phyloP scores from a whole-genome alignment of 345 rosid species.

The Citrus inodora region DNA sequence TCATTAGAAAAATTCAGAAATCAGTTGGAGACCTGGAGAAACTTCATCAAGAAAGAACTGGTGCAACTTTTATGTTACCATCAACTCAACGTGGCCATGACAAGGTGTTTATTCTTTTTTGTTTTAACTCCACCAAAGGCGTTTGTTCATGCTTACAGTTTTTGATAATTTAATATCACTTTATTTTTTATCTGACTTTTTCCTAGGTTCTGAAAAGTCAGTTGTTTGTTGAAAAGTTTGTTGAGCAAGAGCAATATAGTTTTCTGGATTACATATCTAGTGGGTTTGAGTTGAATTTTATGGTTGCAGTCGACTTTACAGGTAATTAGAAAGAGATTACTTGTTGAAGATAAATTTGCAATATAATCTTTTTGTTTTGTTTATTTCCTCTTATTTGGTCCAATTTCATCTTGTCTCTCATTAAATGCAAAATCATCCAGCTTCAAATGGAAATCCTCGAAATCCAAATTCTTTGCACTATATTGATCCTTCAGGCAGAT shows the following conservation, averaged over 20 bases:
- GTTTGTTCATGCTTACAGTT: constrained; percentile 1
- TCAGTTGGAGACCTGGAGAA: constrained; percentile 63
- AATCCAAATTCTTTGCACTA: constrained; percentile 72
- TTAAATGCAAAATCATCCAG: constrained; percentile 30
- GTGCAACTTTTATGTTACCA: constrained; percentile 46
- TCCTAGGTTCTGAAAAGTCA: constrained; percentile 63
- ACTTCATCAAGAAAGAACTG: constrained; percentile 45
- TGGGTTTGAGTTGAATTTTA: constrained; percentile 80
- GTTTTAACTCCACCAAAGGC: constrained; percentile 36
- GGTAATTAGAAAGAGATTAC: constrained; percentile 33
- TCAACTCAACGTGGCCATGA: constrained; percentile 37
- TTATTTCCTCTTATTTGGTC: background rate
- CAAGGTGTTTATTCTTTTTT: constrained; percentile 42
- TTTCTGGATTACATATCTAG: constrained; percentile 86
- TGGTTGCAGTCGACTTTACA: constrained; percentile 95
- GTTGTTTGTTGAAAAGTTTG: constrained; percentile 64
- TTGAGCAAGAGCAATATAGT: constrained; percentile 62
- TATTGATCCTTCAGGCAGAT: constrained; percentile 69
- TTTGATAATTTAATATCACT: constrained; percentile 1
- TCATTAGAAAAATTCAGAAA: constrained; percentile 58
- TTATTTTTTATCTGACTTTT: constrained; percentile 1
- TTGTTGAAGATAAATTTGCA: background rate
- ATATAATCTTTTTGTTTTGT: no score
- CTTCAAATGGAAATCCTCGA: constrained; percentile 84
- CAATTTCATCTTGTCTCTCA: background rate